Evolutionary conservation across 305 asterid species (phyloP).

Genomic region (Fraxinus platypoda): DNA sequence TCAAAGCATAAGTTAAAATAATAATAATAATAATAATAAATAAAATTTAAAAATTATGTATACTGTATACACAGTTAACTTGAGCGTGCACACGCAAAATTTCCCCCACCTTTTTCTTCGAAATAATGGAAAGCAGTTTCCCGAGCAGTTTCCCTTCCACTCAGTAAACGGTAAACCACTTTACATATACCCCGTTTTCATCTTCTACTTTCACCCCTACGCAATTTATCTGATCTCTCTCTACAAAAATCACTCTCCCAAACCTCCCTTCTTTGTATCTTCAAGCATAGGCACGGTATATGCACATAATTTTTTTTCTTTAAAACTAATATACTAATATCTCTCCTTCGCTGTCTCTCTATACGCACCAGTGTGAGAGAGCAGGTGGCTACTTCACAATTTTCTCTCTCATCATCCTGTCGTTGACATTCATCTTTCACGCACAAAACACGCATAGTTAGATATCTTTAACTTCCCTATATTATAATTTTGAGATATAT

Average conservation of each 20-base stretch:
- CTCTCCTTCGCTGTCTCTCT: background rate
- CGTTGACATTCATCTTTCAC: conserved; percentile 10
- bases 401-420: background rate
- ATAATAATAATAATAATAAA: too few relatives aligned
- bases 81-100: background rate
- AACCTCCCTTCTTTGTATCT: background rate
- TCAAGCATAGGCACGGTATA: background rate
- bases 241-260: background rate
- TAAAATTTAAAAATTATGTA: too few relatives aligned
- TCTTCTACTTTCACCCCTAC: background rate
- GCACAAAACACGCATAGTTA: background rate
- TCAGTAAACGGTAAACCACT: background rate
- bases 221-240: background rate
- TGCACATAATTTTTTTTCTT: background rate
- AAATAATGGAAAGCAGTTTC: background rate
- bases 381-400: background rate
- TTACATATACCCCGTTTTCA: background rate
- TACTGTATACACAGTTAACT: background rate
- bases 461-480: background rate
- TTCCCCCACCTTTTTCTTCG: background rate
- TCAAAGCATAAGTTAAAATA: too few relatives aligned
- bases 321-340: background rate
- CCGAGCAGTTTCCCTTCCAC: background rate
- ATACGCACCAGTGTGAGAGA: background rate
- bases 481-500: background rate